Base-by-base conservation (phyloP, 202 grass and related monocot genomes). In the Carex arenaria region DNA sequence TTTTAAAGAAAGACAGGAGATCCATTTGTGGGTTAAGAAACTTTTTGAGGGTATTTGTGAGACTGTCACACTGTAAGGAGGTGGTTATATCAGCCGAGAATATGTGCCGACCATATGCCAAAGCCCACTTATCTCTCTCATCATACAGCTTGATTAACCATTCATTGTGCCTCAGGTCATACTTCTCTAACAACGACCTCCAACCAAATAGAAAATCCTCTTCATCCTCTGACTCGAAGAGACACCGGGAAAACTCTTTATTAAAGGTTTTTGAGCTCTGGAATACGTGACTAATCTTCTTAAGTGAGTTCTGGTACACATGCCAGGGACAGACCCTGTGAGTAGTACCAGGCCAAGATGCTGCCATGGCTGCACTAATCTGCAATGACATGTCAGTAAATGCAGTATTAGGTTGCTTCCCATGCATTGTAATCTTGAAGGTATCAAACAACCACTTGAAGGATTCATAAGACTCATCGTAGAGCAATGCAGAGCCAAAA, bases 111-210 rank as follows among this genome's bases (percentile, higher is more conserved):
- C 79, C 80, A 84, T 95, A 95, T 76, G 86, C 70, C 85, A 91
- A 80, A 57, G 88, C 88, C 93, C 93, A 95, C 67, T 89, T 89
- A 83, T 92, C 90, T 69, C 83, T 90, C 68, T 95, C 90, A 18
- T 90, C 90, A 90, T 93, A 90, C 56, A 95, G 76, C 79, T 93
- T 89, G 83, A 87, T 83, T 23, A 95, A 82, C 90, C 90, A 95
- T 66, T 95, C 93, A 61, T 95, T 93, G 88, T 95, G 90, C 28
- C 88, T 89, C 83, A 95, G 85, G 82, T 95, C 93, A 84, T 95
- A 86, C 64, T 95, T 95, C 80, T 95, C 93, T 55, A 93, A 82
- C 93, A 95, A 92, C 67, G 82, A 87, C 90, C 87, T 93, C 93
- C 93, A 95, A 75, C 86, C 82, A 81, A 87, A 87, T 64, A 92